Evolutionary conservation across 345 rosid species (phyloP).

Genomic region (Capsella bursapastoris): DNA sequence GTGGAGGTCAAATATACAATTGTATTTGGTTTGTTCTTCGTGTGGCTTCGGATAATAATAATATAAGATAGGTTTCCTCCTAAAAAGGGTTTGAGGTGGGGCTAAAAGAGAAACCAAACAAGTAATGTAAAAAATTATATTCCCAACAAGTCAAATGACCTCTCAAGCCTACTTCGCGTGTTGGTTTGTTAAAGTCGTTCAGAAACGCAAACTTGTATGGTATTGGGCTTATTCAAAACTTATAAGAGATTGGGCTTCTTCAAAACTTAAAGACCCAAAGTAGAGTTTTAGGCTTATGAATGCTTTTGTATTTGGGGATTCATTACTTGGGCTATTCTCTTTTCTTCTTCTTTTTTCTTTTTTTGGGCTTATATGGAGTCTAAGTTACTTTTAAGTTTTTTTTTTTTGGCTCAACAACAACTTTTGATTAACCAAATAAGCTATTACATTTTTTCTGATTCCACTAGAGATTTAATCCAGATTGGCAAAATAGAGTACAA

Average conservation of each 20-base stretch:
- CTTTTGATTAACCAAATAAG: too few relatives aligned
- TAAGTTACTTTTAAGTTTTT: too few relatives aligned
- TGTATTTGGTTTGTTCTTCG: background rate
- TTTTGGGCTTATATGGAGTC: background rate
- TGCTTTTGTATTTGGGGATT: background rate
- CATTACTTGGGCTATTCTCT: background rate
- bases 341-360: too few relatives aligned
- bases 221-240: background rate
- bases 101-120: constrained; percentile 13
- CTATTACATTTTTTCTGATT: too few relatives aligned
- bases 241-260: too few relatives aligned
- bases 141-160: constrained; percentile 1
- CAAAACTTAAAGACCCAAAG: too few relatives aligned
- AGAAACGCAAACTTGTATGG: background rate
- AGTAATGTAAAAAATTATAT: background rate
- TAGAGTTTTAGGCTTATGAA: background rate
- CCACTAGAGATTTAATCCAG: too few relatives aligned
- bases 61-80: constrained; percentile 18
- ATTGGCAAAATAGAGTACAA: too few relatives aligned
- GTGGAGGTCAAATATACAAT: background rate
- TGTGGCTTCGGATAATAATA: constrained; percentile 2
- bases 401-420: too few relatives aligned
- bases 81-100: constrained; percentile 19
- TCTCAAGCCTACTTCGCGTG: background rate
- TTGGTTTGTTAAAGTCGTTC: too few relatives aligned